These are phyloP conservation scores for Backusella liffmaniae DNA, from an alignment of 192 early-diverging fungal species.

Conservation along the genomic window DNA sequence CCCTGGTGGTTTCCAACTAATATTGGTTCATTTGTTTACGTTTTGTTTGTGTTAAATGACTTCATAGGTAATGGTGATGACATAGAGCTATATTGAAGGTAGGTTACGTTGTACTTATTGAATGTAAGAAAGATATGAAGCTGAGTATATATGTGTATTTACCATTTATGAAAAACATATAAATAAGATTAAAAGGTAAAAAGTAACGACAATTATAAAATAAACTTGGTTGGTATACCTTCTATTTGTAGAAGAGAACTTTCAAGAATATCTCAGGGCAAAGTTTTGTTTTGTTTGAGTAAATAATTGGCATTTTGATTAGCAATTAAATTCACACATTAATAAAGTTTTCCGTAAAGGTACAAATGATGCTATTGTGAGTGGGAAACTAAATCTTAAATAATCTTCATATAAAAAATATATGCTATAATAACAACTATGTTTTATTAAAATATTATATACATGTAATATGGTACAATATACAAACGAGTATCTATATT, in stretches of 20 bases:
- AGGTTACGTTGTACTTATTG: too few species aligned
- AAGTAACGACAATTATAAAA: neutral
- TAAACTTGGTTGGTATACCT: neutral
- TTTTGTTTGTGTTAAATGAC: too few species aligned
- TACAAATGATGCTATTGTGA: neutral
- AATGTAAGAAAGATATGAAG: too few species aligned
- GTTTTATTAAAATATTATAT: neutral
- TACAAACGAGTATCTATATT: neutral
- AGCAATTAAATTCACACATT: constrained; percentile 9
- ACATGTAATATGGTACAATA: neutral
- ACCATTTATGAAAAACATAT: too few species aligned
- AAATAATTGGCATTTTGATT: neutral
- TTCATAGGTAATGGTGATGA: too few species aligned
- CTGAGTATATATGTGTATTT: too few species aligned
- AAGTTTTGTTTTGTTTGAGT: neutral
- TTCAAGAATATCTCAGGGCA: constrained; percentile 1
- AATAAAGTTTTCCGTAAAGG: neutral
- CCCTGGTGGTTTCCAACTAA: too few species aligned
- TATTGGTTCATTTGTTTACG: too few species aligned
- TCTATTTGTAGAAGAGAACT: constrained; percentile 1
- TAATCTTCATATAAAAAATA: neutral
- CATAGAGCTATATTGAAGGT: too few species aligned
- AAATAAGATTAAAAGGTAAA: too few species aligned
- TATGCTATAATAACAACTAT: neutral
- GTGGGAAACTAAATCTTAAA: neutral